Percentiles rank a stretch among this genome's conserved stretches.
Evolutionary conservation across 352 stramenopile genomes (phyloP).

Genomic region (Phytophthora kernoviae): DNA sequence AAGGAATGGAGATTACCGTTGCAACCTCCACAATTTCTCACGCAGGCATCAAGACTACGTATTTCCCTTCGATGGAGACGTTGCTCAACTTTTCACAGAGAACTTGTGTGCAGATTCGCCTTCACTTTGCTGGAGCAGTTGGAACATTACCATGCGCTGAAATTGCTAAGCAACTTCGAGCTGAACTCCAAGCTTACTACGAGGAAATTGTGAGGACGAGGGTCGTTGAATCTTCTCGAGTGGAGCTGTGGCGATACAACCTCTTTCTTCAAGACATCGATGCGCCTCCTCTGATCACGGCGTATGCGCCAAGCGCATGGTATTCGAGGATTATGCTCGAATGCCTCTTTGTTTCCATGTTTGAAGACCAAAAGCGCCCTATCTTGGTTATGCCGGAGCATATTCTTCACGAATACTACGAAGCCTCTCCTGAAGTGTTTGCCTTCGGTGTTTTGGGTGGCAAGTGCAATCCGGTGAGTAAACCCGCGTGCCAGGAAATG

Average conservation of each 20-base stretch:
- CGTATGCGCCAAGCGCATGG: constrained; percentile 7
- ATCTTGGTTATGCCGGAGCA: constrained; percentile 26
- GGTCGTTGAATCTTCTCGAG: constrained; percentile 1
- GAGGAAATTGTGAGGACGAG: not conserved
- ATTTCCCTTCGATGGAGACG: constrained; percentile 12
- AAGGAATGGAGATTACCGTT: not conserved
- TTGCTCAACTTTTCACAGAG: constrained; percentile 1
- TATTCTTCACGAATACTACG: constrained; percentile 1
- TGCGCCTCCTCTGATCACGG: constrained; percentile 11
- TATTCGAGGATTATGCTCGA: constrained; percentile 18
- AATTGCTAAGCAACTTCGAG: not conserved
- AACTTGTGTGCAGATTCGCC: constrained; percentile 2
- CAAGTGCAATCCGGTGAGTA: constrained; percentile 7
- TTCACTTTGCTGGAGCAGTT: not conserved
- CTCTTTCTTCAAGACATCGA: constrained; percentile 8
- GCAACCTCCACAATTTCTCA: not conserved
- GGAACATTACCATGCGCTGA: not conserved
- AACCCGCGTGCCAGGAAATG: constrained; percentile 7
- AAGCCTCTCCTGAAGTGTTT: constrained; percentile 27
- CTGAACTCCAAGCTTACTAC: constrained; percentile 2
- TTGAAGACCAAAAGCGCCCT: constrained; percentile 11
- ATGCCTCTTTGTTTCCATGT: constrained; percentile 28
- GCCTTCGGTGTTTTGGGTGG: constrained; percentile 19
- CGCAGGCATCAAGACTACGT: constrained; percentile 1
- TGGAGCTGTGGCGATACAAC: constrained; percentile 24